Percentiles rank a stretch among this genome's conserved stretches.
phyloP scores from a whole-genome alignment of 2,329 filamentous ascomycete species.

The Fusarium pininemorale region DNA sequence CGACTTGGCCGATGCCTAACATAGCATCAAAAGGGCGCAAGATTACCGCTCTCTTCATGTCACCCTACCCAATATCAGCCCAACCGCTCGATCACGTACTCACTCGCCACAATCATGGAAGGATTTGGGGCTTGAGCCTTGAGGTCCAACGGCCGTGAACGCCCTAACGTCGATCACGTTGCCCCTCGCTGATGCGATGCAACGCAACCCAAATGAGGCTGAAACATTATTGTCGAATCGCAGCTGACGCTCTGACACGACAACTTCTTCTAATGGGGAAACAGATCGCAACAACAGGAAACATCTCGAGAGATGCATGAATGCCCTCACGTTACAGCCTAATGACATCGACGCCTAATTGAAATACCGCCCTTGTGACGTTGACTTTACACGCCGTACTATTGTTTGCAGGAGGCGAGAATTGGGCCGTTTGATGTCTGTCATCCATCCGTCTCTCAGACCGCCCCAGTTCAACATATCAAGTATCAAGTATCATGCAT shows the following conservation, averaged over 20 bases:
- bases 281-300: constrained; percentile 13
- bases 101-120: constrained; percentile 23
- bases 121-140: constrained; percentile 12
- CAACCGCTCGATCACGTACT: constrained; percentile 5
- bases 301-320: neutral
- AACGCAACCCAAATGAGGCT: constrained; percentile 36
- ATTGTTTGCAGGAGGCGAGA: neutral
- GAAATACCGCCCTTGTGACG: constrained; percentile 9
- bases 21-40: neutral
- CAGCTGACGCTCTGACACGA: constrained; percentile 3
- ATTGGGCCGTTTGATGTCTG: neutral
- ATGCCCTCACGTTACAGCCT: constrained; percentile 9
- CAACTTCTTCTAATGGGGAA: constrained; percentile 4
- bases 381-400: neutral
- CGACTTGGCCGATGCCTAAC: constrained; percentile 5
- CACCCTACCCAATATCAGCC: constrained; percentile 33
- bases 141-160: constrained; percentile 20
- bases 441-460: neutral
- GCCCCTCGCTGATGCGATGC: constrained; percentile 36
- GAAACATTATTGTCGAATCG: constrained; percentile 32
- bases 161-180: constrained; percentile 38
- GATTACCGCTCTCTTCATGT: constrained; percentile 6
- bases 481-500: constrained; percentile 11
- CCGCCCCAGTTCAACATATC: constrained; percentile 1
- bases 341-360: constrained; percentile 28